Base-by-base conservation (phyloP, 2,329 filamentous ascomycete species). In the Seiridium cupressi region DNA sequence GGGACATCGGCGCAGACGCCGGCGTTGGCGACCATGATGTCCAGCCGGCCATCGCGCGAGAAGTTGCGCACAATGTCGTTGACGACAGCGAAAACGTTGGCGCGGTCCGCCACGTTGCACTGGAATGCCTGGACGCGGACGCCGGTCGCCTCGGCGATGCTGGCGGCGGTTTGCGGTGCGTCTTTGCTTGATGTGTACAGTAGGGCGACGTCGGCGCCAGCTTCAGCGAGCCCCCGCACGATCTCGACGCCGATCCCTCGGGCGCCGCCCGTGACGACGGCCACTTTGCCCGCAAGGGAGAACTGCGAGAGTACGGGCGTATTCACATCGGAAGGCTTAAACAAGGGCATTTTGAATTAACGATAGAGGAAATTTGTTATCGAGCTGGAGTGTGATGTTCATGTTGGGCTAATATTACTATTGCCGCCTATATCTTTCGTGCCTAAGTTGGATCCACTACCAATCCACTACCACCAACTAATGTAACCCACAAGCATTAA, bases 1-100 rank as follows among this genome's bases (percentile, higher is more conserved):
- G 94, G 84, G 85, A 94, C 92, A 77, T 93, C 89, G n/a, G 88
- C 87, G 65, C 91, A 91, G 35, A 93, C 82, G 71, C 93, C 90
- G 64, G 91, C 86, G 76, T 87, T 85, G 1, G 86, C 86, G 77
- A 96, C 97, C 60, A 95, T 90, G 53, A 90, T 84, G 67, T 84
- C 89, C 51, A 96, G 84, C 76, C 97, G 96, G 55, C 96, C 89
- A 26, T 80, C 96, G 91, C 31, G 97, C 1, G 38, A 42, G 58
- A 11, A 65, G 59, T 69, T 83, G 58, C 77, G 7, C 3, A 78
- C 51, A 96, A 38, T 42, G 1, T 38, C 13, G 11, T 54, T n/a
- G n/a, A 54, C 34, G 4, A 36, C 32, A 1, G 4, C 36, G 32
- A 32, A 34, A 5, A 54, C 34, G 10, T 32, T 34, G 5, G 34